Base-by-base conservation (phyloP, 257 asterid species). In the Prunella vulgaris region DNA sequence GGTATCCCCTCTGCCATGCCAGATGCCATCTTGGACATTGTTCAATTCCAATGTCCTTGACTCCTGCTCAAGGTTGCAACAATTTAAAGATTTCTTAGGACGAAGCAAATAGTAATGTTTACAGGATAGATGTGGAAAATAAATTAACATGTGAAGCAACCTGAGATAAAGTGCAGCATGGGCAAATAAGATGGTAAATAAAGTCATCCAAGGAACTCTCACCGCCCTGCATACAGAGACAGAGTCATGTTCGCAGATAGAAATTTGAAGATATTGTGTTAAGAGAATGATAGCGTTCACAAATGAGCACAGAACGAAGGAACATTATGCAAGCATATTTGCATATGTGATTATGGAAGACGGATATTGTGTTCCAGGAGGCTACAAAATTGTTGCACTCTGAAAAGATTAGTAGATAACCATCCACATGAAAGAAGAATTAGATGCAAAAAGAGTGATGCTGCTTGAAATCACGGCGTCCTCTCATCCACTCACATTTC, bases 1-100 rank as follows among this genome's bases (percentile, higher is more conserved):
- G 10, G 97, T 87, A 51, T 93, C 98, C 64, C 98, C 97, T 83
- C 98, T 85, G 33, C 98, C 97, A 25, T 93, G 95, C 98, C 98
- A 93, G 22, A 79, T 86, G 27, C 97, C 97, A 72, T 90, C 96
- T 61, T 90, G 87, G 66, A 93, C 97, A 73, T 93, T 93, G 85
- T 93, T 93, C 95, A 90, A 87, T 86, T 90, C 97, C 85, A 93
- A 76, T 46, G 99, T 93, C 82, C 97, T 84, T 1, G 99, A 85
- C 68, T 93, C 99, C 99, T 92, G 90, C 65, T 64, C 80, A 70
- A 80, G 10, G 60, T 66, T 30, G 56, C 27, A 66, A 28, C 33
- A 3, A 33, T 46, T 54, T 30, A 17, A 22, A 40, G 32, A 10
- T 35, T 18, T 32, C 27, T 49, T 35, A 37, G 15, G 24, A 10